phyloP scores from a whole-genome alignment of 352 stramenopile genomes.

The Pythium periplocum region DNA sequence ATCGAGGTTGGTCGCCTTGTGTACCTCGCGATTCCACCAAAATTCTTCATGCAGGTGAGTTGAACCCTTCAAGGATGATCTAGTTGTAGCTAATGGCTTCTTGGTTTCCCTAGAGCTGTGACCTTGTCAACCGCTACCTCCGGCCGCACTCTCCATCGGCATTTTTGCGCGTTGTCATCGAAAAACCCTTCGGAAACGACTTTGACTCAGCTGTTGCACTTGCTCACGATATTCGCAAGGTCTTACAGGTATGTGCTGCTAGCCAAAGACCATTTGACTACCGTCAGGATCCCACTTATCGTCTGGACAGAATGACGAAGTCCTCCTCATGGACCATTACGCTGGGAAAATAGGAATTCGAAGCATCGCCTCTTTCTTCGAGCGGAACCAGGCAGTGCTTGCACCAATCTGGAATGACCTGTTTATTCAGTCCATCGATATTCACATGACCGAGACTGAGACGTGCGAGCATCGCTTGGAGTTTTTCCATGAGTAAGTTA shows the following conservation, averaged over 20 bases:
- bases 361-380: conserved; percentile 43
- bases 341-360: conserved; percentile 71
- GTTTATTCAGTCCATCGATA: conserved; percentile 21
- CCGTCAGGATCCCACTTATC: no score
- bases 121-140: not conserved
- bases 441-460: conserved; percentile 69
- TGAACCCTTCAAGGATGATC: not conserved
- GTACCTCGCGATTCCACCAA: conserved; percentile 75
- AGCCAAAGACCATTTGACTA: no score
- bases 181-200: conserved; percentile 79
- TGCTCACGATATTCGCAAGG: conserved; percentile 25
- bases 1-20: conserved; percentile 45
- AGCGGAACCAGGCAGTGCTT: conserved; percentile 33
- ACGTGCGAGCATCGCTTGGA: conserved; percentile 48
- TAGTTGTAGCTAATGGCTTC: no score
- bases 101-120: no score
- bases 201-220: conserved; percentile 39
- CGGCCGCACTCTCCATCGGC: conserved; percentile 2
- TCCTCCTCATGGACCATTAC: conserved; percentile 87
- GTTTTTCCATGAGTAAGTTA: conserved; percentile 59
- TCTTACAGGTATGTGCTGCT: conserved; percentile 26
- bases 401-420: conserved; percentile 27
- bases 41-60: conserved; percentile 52
- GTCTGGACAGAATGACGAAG: conserved; percentile 38
- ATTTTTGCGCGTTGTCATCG: conserved; percentile 69